Percentiles rank a stretch among this genome's conserved stretches.
Evolutionary conservation across 495 filamentous ascomycete species (phyloP).

Genomic region (Penicillium odoratum): DNA sequence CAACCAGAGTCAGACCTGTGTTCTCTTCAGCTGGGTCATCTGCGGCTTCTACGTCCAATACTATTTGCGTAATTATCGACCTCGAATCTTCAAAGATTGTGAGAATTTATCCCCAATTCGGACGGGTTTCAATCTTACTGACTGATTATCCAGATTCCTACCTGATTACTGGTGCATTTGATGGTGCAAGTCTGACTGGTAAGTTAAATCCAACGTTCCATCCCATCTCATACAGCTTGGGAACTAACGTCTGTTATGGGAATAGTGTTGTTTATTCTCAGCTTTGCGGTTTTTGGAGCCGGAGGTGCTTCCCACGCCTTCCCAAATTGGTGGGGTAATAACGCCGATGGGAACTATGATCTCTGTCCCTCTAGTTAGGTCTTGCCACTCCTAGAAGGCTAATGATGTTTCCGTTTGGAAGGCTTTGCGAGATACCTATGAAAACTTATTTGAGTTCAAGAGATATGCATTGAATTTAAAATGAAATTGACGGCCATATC

Average conservation of each 20-base stretch:
- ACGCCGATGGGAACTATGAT: slow-evolving; percentile 26
- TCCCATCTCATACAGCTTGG: too few relatives aligned
- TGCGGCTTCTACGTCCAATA: slow-evolving; percentile 51
- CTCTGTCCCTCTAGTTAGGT: background rate
- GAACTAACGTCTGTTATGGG: too few relatives aligned
- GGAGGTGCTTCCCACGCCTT: slow-evolving; percentile 30
- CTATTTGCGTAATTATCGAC: slow-evolving; percentile 51
- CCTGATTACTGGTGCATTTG: slow-evolving; percentile 54
- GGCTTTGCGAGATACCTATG: too few relatives aligned
- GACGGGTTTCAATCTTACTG: too few relatives aligned
- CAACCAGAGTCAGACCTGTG: slow-evolving; percentile 43
- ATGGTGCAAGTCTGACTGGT: slow-evolving; percentile 49
- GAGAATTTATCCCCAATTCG: too few relatives aligned
- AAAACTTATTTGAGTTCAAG: too few relatives aligned
- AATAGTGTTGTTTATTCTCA: slow-evolving; percentile 52
- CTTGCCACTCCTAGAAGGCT: too few relatives aligned
- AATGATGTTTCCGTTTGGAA: too few relatives aligned
- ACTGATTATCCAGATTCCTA: slow-evolving; percentile 39
- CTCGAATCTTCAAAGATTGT: slow-evolving; percentile 54
- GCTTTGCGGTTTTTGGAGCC: slow-evolving; percentile 59
- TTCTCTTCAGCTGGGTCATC: slow-evolving; percentile 35
- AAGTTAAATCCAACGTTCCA: too few relatives aligned
- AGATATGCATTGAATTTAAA: too few relatives aligned
- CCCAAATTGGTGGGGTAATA: slow-evolving; percentile 56
- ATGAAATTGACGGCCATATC: too few relatives aligned